A percentile compares a stretch with the other conserved stretches of the same genome.
These are phyloP conservation scores for Hansenula lynferdii DNA, from an alignment of 1,139 yeast genomes.

Conservation along the genomic window DNA sequence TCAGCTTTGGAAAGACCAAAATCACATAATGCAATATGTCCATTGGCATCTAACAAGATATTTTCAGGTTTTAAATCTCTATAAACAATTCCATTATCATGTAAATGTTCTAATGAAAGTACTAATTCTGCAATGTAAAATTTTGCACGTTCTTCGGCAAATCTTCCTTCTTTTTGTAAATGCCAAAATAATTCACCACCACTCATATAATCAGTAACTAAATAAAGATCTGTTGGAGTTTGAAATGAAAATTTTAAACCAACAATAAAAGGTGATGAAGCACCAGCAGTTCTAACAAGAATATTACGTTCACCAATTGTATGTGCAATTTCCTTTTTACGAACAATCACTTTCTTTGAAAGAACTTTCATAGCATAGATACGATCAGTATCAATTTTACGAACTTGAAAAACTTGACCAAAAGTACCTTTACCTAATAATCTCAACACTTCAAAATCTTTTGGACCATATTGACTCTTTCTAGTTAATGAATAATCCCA, in stretches of 20 bases:
- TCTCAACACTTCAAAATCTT: slow-evolving; percentile 87
- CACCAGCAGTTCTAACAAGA: slow-evolving; percentile 82
- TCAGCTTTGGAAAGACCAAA: slow-evolving; percentile 96
- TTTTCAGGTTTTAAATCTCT: slow-evolving; percentile 96
- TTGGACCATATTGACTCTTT: slow-evolving; percentile 82
- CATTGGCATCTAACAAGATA: slow-evolving; percentile 89
- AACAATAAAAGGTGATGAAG: slow-evolving; percentile 85
- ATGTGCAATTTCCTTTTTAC: slow-evolving; percentile 95
- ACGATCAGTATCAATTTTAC: slow-evolving; percentile 81
- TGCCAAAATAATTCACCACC: slow-evolving; percentile 99
- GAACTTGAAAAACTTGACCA: slow-evolving; percentile 95
- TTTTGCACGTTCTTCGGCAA: slow-evolving; percentile 87
- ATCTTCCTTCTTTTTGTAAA: slow-evolving; percentile 92
- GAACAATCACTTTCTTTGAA: slow-evolving; percentile 89
- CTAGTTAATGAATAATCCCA: slow-evolving; percentile 69
- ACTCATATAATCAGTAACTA: slow-evolving; percentile 96
- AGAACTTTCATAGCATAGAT: slow-evolving; percentile 97
- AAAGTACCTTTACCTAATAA: slow-evolving; percentile 94
- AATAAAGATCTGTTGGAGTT: slow-evolving; percentile 84
- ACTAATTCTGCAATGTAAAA: slow-evolving; percentile 95
- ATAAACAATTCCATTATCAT: slow-evolving; percentile 88
- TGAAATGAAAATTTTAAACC: slow-evolving; percentile 95
- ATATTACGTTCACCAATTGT: slow-evolving; percentile 96
- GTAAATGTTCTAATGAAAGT: slow-evolving; percentile 85
- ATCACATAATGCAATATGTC: slow-evolving; percentile 95